Base-by-base conservation (phyloP, 306 rosid genomes). In the Pueraria montana region DNA sequence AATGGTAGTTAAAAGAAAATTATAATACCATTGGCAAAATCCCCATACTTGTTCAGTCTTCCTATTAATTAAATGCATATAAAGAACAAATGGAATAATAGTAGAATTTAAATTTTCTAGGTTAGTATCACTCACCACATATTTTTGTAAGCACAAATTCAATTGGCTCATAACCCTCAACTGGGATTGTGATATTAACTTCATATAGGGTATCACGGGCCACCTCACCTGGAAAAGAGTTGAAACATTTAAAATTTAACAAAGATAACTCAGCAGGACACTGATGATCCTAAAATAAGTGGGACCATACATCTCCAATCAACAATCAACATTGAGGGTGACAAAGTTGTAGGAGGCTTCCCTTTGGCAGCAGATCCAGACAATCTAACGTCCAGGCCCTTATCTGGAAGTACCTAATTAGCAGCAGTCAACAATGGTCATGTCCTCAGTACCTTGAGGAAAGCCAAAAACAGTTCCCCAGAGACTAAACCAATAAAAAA, bases 231-330 rank as follows among this genome's bases (percentile, higher is more conserved):
- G 93, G 84, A 83, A 85, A 85, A 55, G 76, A 27, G 20, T 82
- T 21, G 72, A 84, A 34, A 63, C 48, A 76, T 59, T 59, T 20
- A 24, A 82, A 74, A 34, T 70, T 64, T 46, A 82, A 42, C 61
- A 68, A 40, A 20, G 82, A 43, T 40, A 84, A 81, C 64, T 26
- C 7, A 18, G 30, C 52, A 80, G 9, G 69, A 86, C 48, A 87
- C 55, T 23, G 48, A 69, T 62, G 68, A 55, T 53, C 49, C 23
- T 49, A 72, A 77, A 81, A 77, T 69, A 84, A 80, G 46, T 11
- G 64, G 83, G 61, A 81, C 78, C 92, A 76, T 96, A 96, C 99
- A 96, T 92, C 95, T 96, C 99, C 99, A 94, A 73, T 90, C 94
- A 48, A 96, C 80, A 81, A 82, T 87, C 87, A 94, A 76, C 90